A percentile compares a stretch with the other conserved stretches of the same genome.
phyloP scores from a whole-genome alignment of 495 filamentous ascomycete species.

The Aspergillus cavernicola region DNA sequence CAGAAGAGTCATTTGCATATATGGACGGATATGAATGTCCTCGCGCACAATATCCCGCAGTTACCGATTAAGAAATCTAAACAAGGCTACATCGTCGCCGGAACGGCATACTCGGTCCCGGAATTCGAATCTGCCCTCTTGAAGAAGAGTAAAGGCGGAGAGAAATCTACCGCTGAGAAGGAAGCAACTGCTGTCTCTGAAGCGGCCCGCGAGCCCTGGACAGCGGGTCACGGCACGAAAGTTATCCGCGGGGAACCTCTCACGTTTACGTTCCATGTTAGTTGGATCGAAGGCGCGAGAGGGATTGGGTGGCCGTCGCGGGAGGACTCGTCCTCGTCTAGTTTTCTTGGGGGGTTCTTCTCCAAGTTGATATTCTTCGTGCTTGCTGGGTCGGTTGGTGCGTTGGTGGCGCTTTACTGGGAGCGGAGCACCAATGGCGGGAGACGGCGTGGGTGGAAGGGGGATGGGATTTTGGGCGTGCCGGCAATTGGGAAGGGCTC shows the following conservation, averaged over 20 bases:
- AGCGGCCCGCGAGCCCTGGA: conserved; percentile 44
- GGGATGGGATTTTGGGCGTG: conserved; percentile 44
- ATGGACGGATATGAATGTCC: conserved; percentile 79
- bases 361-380: conserved; percentile 40
- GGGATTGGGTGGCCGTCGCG: conserved; percentile 40
- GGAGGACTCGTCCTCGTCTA: conserved; percentile 42
- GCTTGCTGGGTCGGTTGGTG: conserved; percentile 44
- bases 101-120: conserved; percentile 79
- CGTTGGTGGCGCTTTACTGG: conserved; percentile 43
- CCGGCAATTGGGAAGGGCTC: conserved; percentile 28
- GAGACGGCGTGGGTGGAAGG: conserved; percentile 34
- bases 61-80: conserved; percentile 19
- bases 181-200: conserved; percentile 33
- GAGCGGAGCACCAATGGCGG: conserved; percentile 39
- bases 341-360: conserved; percentile 26
- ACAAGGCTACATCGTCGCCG: conserved; percentile 67
- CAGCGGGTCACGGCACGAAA: conserved; percentile 47
- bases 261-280: conserved; percentile 72
- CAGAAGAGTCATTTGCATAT: conserved; percentile 90
- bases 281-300: conserved; percentile 76
- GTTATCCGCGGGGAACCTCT: conserved; percentile 86
- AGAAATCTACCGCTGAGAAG: conserved; percentile 35
- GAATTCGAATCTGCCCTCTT: conserved; percentile 49
- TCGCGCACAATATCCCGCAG: conserved; percentile 66
- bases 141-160: conserved; percentile 10